Percentiles rank a stretch among this genome's conserved stretches.
Conservation (phyloP, 2,329 filamentous ascomycete species). For the Xylariaceae sp. region DNA sequence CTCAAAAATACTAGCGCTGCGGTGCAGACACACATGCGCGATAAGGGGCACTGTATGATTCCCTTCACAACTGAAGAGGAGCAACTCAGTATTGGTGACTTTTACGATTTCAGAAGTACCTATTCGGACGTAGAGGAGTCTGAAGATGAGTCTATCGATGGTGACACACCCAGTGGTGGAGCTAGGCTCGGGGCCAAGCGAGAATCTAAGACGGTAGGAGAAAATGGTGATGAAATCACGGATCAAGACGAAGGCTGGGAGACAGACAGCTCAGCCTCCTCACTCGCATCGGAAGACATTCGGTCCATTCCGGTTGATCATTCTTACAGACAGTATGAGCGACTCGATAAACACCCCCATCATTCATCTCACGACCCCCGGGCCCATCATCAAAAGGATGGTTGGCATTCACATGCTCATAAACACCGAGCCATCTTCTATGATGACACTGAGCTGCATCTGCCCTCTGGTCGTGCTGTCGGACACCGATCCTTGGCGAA, state of each 20-base stretch:
- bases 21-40: slow-evolving; percentile 93
- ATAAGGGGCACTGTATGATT: slow-evolving; percentile 95
- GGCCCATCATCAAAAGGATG: slow-evolving; percentile 67
- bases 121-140: slow-evolving; percentile 77
- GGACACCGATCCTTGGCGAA: slow-evolving; percentile 82
- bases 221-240: slow-evolving; percentile 50
- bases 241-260: slow-evolving; percentile 80
- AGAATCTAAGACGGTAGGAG: slow-evolving; percentile 44
- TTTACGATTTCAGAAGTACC: slow-evolving; percentile 93
- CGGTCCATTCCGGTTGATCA: slow-evolving; percentile 72
- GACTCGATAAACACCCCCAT: slow-evolving; percentile 66
- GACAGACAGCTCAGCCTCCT: slow-evolving; percentile 86
- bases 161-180: slow-evolving; percentile 49
- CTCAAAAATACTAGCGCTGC: slow-evolving; percentile 70
- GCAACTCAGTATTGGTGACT: slow-evolving; percentile 90
- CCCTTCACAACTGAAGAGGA: slow-evolving; percentile 84
- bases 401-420: slow-evolving; percentile 78
- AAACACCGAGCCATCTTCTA: slow-evolving; percentile 76
- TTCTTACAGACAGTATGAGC: slow-evolving; percentile 64
- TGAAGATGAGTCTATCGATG: slow-evolving; percentile 47
- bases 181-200: slow-evolving; percentile 65
- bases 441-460: slow-evolving; percentile 88
- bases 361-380: slow-evolving; percentile 67
- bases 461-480: slow-evolving; percentile 82
- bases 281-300: slow-evolving; percentile 78